A percentile compares a stretch with the other conserved stretches of the same genome.
phyloP scores from a whole-genome alignment of 352 stramenopile species.

The Thraustochytrium sp. region DNA sequence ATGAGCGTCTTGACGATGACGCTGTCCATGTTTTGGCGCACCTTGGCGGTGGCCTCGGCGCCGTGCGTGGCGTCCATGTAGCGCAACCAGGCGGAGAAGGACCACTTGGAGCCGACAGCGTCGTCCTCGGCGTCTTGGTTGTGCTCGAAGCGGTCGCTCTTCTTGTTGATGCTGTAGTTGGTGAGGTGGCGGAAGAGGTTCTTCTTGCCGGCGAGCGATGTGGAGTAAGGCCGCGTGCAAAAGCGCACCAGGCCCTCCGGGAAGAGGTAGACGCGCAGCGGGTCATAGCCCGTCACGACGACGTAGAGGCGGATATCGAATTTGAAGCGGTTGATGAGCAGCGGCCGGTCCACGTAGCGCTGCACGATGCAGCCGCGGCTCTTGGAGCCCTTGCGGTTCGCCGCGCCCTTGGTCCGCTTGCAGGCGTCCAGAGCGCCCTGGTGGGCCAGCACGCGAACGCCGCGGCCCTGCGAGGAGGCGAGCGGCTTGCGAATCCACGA shows the following conservation, averaged over 20 bases:
- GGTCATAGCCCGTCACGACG: conserved; percentile 66
- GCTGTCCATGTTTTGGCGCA: conserved; percentile 58
- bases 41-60: conserved; percentile 39
- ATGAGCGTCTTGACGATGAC: conserved; percentile 81
- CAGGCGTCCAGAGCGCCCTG: conserved; percentile 75
- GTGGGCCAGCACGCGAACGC: conserved; percentile 75
- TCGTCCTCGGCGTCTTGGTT: conserved; percentile 51
- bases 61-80: conserved; percentile 46
- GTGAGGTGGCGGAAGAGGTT: conserved; percentile 40
- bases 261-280: conserved; percentile 78
- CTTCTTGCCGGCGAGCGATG: background rate
- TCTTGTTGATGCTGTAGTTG: conserved; percentile 45
- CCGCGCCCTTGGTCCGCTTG: background rate
- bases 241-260: conserved; percentile 79
- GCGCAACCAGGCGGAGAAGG: conserved; percentile 49
- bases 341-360: conserved; percentile 57
- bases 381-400: conserved; percentile 40
- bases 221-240: conserved; percentile 68
- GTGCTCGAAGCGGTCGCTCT: conserved; percentile 42
- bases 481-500: conserved; percentile 88
- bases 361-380: conserved; percentile 6
- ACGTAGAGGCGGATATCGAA: conserved; percentile 88
- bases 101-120: conserved; percentile 68
- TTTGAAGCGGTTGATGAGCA: conserved; percentile 71
- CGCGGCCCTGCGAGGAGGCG: conserved; percentile 76